These are phyloP conservation scores for Pythium insidiosum DNA, from an alignment of 352 stramenopile genomes.

Conservation along the genomic window DNA sequence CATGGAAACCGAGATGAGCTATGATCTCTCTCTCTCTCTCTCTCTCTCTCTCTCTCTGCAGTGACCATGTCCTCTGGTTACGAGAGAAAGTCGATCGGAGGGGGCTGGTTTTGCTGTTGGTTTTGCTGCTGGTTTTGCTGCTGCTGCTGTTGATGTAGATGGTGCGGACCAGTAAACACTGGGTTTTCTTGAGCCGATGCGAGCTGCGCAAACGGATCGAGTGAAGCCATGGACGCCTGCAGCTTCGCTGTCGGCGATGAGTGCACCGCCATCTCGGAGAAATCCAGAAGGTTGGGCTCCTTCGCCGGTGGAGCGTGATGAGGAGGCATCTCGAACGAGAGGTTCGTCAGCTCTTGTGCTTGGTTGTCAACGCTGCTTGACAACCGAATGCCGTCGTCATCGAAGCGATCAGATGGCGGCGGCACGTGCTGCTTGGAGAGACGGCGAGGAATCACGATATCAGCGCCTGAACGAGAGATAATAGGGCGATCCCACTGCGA, in stretches of 20 bases:
- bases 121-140: conserved; percentile 12
- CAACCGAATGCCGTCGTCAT: conserved; percentile 12
- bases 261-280: conserved; percentile 46
- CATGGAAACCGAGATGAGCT: no score
- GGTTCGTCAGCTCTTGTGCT: neutral
- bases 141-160: conserved; percentile 8
- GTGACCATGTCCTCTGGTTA: conserved; percentile 9
- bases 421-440: conserved; percentile 10
- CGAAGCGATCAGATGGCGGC: conserved; percentile 10
- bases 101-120: conserved; percentile 11
- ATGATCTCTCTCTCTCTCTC: no score
- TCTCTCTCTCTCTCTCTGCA: neutral
- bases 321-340: no score
- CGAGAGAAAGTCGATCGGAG: conserved; percentile 40
- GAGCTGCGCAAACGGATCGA: conserved; percentile 32
- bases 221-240: conserved; percentile 14
- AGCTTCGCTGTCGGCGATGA: conserved; percentile 24
- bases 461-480: conserved; percentile 35
- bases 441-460: conserved; percentile 19
- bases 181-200: no score
- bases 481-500: conserved; percentile 75
- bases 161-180: no score
- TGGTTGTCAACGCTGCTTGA: conserved; percentile 8
- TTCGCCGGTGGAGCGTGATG: conserved; percentile 1
- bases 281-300: conserved; percentile 55